Evolutionary conservation across 352 stramenopile species (phyloP).

Genomic region (Thraustochytrium sp.): DNA sequence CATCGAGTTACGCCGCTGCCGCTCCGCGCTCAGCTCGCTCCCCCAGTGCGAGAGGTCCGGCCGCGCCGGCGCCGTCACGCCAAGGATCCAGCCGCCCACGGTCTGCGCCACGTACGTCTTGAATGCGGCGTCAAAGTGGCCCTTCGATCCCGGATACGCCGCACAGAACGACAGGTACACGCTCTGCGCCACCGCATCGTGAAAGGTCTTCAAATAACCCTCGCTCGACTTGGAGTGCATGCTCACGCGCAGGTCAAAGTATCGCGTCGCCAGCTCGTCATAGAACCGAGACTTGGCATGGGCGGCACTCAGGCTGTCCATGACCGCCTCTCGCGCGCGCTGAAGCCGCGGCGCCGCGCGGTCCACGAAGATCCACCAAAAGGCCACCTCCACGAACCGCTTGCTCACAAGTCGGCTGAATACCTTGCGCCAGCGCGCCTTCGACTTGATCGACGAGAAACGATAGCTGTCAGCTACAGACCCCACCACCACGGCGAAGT

Average conservation of each 20-base stretch:
- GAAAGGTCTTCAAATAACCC: background rate
- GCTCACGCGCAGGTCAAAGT: background rate
- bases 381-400: background rate
- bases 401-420: background rate
- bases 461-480: constrained; percentile 1
- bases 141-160: background rate
- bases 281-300: background rate
- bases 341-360: background rate
- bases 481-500: background rate
- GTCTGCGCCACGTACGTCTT: background rate
- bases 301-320: background rate
- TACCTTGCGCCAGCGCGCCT: background rate
- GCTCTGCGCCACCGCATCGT: background rate
- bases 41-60: constrained; percentile 26
- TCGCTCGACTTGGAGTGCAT: background rate
- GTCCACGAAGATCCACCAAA: constrained; percentile 31
- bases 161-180: background rate
- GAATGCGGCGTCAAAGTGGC: constrained; percentile 2
- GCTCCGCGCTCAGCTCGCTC: background rate
- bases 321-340: background rate
- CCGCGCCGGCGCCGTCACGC: background rate
- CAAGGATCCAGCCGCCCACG: background rate
- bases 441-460: background rate
- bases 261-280: background rate
- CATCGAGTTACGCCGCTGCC: background rate